phyloP scores from a whole-genome alignment of 2,329 filamentous ascomycete genomes.

The Fusarium sterilihyphosum region DNA sequence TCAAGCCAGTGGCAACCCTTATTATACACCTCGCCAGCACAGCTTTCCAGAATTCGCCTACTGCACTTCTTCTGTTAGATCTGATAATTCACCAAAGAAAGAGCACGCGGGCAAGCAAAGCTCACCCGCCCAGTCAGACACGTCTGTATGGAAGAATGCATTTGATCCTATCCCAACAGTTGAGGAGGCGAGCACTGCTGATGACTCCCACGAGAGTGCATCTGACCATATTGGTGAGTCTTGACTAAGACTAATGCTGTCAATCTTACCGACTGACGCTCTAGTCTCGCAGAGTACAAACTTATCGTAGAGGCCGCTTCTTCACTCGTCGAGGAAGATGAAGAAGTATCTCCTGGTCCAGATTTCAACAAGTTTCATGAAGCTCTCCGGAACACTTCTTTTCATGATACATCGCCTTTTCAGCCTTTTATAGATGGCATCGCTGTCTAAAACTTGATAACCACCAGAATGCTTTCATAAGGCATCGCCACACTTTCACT shows the following conservation, averaged over 20 bases:
- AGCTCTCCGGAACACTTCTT: constrained; percentile 5
- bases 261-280: constrained; percentile 4
- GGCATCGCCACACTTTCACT: background rate
- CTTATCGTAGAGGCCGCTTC: constrained; percentile 23
- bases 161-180: constrained; percentile 45
- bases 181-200: constrained; percentile 47
- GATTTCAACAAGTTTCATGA: constrained; percentile 21
- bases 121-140: constrained; percentile 10
- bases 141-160: constrained; percentile 30
- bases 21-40: constrained; percentile 45
- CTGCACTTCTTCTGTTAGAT: constrained; percentile 8
- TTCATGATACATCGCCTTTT: background rate
- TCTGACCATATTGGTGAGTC: constrained; percentile 47
- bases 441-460: background rate
- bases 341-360: constrained; percentile 2
- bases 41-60: constrained; percentile 18
- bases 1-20: constrained; percentile 46
- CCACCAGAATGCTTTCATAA: background rate
- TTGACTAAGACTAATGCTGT: background rate
- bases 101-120: background rate
- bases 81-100: constrained; percentile 12
- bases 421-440: background rate
- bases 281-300: constrained; percentile 33
- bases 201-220: constrained; percentile 31
- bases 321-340: constrained; percentile 1